Base-by-base conservation (phyloP, 129 eudicot genomes). In the Lactuca saligna region DNA sequence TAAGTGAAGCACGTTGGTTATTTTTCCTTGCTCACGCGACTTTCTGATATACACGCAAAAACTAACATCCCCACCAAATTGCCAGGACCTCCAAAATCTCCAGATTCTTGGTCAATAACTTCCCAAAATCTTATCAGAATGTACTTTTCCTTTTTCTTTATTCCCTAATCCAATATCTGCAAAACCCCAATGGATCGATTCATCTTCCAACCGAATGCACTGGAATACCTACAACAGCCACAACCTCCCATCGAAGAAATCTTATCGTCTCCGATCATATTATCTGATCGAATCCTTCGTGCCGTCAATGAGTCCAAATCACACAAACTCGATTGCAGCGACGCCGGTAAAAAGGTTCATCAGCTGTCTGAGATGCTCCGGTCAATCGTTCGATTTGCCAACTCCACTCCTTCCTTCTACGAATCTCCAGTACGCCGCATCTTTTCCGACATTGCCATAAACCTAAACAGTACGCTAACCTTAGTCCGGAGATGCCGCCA, bases 301-400 rank as follows among this genome's bases (percentile, higher is more conserved):
- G 83, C 91, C 20, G 87, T 70, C 42, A 38, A 54, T 32, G 89
- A 79, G 2, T 74, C 89, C 1, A 70, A 32, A 8, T 73, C 72
- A 13, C 81, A 78, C 81, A 82, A 79, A 41, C 74, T 65, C 65
- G 89, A 91, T 54, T 91, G 89, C 73, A 20, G 72, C 37, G 86
- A 76, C 0, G 80, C 83, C 14, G 78, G 42, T 0, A 81, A 79
- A 38, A 85, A 49, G 3, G 70, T 76, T 1, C 56, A 75, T 34
- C 56, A 15, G 20, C 44, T 75, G 6, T 54, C 72, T 3, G 72
- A 70, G 5, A 56, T 70, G 61, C 81, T 77, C 55, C 81, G 77
- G 0, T 71, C 76, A 38, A 69, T 54, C 70, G 29, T 76, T 4
- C 25, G 75, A 2, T 20, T 77, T 0, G 49, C 77, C 12, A 57